A percentile compares a stretch with the other conserved stretches of the same genome.
These are phyloP conservation scores for Suillus placidus DNA, from an alignment of 768 basidiomycete species.

Conservation along the genomic window DNA sequence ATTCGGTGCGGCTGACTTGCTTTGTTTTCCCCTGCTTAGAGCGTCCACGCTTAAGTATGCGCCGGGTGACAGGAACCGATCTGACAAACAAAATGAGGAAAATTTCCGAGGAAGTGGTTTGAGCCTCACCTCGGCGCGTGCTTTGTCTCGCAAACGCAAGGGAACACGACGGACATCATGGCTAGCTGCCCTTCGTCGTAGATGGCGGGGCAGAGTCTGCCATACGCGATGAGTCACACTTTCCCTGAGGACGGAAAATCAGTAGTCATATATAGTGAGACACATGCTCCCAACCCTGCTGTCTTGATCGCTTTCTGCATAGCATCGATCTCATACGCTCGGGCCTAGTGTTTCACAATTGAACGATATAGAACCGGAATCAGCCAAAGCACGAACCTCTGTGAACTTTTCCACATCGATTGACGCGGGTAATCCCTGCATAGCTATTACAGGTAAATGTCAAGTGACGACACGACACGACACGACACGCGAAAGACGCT, in stretches of 20 bases:
- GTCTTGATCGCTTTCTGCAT: slow-evolving; percentile 88
- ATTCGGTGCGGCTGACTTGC: slow-evolving; percentile 57
- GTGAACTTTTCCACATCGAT: slow-evolving; percentile 90
- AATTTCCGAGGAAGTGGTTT: slow-evolving; percentile 32
- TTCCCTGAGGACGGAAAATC: slow-evolving; percentile 43
- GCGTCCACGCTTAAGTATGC: slow-evolving; percentile 45
- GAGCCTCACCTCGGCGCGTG: slow-evolving; percentile 70
- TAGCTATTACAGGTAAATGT: slow-evolving; percentile 39
- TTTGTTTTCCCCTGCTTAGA: slow-evolving; percentile 68
- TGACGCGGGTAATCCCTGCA: slow-evolving; percentile 64
- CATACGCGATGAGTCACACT: slow-evolving; percentile 82
- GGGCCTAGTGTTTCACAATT: slow-evolving; percentile 52
- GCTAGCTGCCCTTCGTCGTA: slow-evolving; percentile 90
- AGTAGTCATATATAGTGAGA: background rate
- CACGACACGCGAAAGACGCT: slow-evolving; percentile 14
- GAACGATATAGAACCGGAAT: background rate
- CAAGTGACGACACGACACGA: background rate
- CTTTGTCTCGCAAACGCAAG: slow-evolving; percentile 77
- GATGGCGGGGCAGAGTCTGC: slow-evolving; percentile 90
- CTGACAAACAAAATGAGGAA: slow-evolving; percentile 31
- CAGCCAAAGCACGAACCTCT: slow-evolving; percentile 51
- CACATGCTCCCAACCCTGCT: slow-evolving; percentile 54
- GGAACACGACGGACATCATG: slow-evolving; percentile 94
- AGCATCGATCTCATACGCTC: slow-evolving; percentile 86
- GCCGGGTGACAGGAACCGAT: slow-evolving; percentile 54